Evolutionary conservation across 192 early-diverging fungal genomes (phyloP), one percentile per base, ranked within the genome.

Genomic region (Mycoemilia scoparia): DNA sequence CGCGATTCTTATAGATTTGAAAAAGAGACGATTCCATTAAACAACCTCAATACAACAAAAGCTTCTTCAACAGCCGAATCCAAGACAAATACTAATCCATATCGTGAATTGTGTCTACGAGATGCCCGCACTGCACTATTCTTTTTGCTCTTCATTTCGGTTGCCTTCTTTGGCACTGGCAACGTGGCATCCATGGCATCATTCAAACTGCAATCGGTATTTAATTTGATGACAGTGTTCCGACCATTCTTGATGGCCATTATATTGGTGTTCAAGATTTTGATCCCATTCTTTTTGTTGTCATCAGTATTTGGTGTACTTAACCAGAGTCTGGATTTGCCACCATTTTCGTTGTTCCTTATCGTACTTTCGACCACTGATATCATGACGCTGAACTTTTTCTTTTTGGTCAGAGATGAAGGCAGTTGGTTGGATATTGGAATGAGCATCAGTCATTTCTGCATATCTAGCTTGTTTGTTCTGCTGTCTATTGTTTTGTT

Each of bases 381-480:
- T 52, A 64, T 96, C 0, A 84, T 84, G 76, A 90, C 91, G 1
- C 66, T 96, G 36, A 90, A 90, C 66, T 96, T 96, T 48, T 96
- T 96, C 48, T 96, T 82, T 41, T 65, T 92, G 28, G 91, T 96
- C 21, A 46, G 70, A 11, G 91, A 96, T 60, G 63, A 74, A 49
- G 91, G 91, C 7, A 78, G 74, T 32, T 96, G 91, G 91, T 58
- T 96, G 19, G 91, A 96, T 56, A 96, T 96, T 49, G 91, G 91
- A 15, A 89, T 85, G 29, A 83, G 79, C 30, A 96, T 96, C 46
- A 82, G 78, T 37, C 91, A 96, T 49, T 96, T 91, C 57, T 78
- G 84, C 39, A 96, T 96, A 46, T 75, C 84, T 6, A 74, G 71
- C n/a, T 57, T 83, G 35, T 88, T 96, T 69, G 76, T 87, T 30